Evolutionary conservation across 768 basidiomycete genomes (phyloP).

Genomic region (Tylopilus intermedius): DNA sequence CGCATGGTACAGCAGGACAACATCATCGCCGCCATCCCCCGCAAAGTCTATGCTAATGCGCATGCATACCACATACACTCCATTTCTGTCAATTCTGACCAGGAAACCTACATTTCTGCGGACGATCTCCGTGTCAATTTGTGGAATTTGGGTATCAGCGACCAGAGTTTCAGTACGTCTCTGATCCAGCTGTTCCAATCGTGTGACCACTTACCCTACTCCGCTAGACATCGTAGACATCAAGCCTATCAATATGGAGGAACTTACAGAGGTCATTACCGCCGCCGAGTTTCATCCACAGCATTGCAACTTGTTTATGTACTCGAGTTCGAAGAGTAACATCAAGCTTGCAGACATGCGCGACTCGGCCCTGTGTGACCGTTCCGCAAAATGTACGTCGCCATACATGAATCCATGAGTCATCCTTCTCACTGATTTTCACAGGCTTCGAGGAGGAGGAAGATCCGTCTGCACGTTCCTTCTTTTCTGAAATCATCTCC

Average conservation of each 20-base stretch:
- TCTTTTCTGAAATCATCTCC: constrained; percentile 99
- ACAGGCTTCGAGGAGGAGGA: constrained; percentile 98
- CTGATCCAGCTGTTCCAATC: constrained; percentile 1
- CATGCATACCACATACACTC: constrained; percentile 99
- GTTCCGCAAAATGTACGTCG: constrained; percentile 87
- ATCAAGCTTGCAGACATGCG: constrained; percentile 99
- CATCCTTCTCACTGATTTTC: constrained; percentile 11
- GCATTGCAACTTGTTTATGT: constrained; percentile 99
- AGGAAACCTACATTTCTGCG: constrained; percentile 99
- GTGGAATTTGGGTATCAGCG: constrained; percentile 97
- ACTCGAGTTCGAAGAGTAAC: constrained; percentile 98
- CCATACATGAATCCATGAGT: not conserved
- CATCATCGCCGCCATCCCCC: constrained; percentile 96
- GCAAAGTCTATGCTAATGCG: constrained; percentile 98
- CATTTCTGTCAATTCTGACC: constrained; percentile 98
- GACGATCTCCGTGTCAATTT: constrained; percentile 96
- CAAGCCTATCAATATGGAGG: constrained; percentile 99
- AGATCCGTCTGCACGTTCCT: constrained; percentile 93
- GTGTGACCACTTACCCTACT: constrained; percentile 1
- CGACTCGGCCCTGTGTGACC: constrained; percentile 93
- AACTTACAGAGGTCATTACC: constrained; percentile 99
- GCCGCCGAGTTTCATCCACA: constrained; percentile 97
- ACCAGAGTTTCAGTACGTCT: constrained; percentile 95
- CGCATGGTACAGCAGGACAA: constrained; percentile 93
- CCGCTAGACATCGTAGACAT: constrained; percentile 94